Percentiles rank a stretch among this genome's conserved stretches.
These are phyloP conservation scores for Termitomyces sp. DNA, from an alignment of 768 basidiomycete species.

Conservation along the genomic window DNA sequence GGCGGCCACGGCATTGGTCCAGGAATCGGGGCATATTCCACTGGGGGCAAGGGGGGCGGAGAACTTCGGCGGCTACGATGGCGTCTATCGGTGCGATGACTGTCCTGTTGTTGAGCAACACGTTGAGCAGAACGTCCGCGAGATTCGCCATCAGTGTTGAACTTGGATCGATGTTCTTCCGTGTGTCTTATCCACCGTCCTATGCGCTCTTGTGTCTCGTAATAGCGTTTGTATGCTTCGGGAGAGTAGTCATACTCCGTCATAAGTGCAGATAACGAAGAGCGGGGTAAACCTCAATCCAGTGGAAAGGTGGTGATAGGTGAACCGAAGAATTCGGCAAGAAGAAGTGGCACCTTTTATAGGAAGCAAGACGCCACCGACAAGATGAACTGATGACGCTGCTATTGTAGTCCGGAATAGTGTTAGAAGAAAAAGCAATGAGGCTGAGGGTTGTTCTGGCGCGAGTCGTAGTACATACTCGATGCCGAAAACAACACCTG, in stretches of 20 bases:
- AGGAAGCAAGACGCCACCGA: neutral
- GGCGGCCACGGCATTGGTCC: slow-evolving; percentile 10
- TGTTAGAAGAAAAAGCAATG: slow-evolving; percentile 3
- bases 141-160: slow-evolving; percentile 12
- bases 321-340: neutral
- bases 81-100: neutral
- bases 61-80: slow-evolving; percentile 6
- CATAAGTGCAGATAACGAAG: slow-evolving; percentile 25
- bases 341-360: slow-evolving; percentile 10
- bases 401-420: neutral
- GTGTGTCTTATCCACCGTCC: slow-evolving; percentile 48
- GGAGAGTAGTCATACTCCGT: slow-evolving; percentile 62
- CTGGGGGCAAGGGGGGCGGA: slow-evolving; percentile 5
- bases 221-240: slow-evolving; percentile 43
- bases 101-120: neutral
- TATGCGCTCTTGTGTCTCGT: slow-evolving; percentile 43
- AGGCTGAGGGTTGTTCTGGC: neutral
- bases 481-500: neutral
- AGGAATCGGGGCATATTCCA: neutral
- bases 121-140: slow-evolving; percentile 6
- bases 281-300: neutral
- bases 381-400: neutral
- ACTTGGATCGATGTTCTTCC: slow-evolving; percentile 29
- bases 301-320: neutral
- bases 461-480: neutral